Base-by-base conservation (phyloP, 1,139 yeast genomes). In the Keqinozyma sinolaborantium region DNA sequence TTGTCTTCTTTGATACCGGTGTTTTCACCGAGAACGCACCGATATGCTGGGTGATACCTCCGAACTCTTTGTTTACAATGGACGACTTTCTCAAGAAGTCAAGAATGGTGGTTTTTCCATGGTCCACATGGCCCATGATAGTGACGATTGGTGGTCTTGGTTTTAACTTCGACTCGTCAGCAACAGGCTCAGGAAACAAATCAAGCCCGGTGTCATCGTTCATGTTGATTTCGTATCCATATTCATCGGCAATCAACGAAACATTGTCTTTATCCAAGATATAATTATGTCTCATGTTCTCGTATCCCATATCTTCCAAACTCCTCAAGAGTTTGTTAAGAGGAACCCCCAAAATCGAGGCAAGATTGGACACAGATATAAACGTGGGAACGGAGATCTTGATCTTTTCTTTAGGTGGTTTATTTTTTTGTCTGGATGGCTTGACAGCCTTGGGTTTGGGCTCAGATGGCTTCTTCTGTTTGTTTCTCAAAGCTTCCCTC, bases 81-180 rank as follows among this genome's bases (percentile, higher is more conserved):
- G 88, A 77, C 0, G 95, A 82, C 45, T 86, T 87, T 30, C 97
- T 70, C 45, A 94, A 64, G 46, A 79, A 76, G 53, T 94, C 98
- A 37, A 92, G 69, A 41, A 92, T 83, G 0, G 98, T 90, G 2
- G 99, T 92, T 53, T 92, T 92, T 1, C 99, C 99, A 53, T 92
- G 99, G 56, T 92, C 99, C 25, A 92, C 98, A 58, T 92, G 99
- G 4, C 99, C 99, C 97, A 92, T 92, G 32, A 92, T 86, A 0
- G 98, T 90, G 2, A 92, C 97, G 16, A 92, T 83, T 0, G 99
- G 98, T 0, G 98, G 88, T 43, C 98, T 68, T 11, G 79, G 70
- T 32, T 77, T 77, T 40, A 83, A 56, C 14, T 56, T 44, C 4
- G 68, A 61, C 26, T 74, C 72, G 2, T 51, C 51, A 2, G 51